phyloP scores from a whole-genome alignment of 2,329 filamentous ascomycete species.

The Lachnellula arida region DNA sequence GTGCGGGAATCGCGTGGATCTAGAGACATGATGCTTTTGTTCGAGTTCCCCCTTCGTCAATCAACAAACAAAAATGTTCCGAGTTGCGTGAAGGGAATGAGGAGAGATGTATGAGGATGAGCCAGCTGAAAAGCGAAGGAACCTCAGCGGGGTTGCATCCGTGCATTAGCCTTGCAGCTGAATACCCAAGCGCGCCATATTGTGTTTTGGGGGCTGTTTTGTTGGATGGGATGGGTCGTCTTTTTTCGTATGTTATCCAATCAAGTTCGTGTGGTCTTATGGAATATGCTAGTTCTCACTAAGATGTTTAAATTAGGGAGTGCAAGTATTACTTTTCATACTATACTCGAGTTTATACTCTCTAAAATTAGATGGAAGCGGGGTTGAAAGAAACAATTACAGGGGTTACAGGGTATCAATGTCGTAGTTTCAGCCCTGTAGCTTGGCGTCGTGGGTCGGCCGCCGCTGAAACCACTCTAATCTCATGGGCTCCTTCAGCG shows the following conservation, averaged over 20 bases:
- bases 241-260: too few species aligned
- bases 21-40: conserved; percentile 27
- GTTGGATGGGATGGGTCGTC: too few species aligned
- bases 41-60: neutral
- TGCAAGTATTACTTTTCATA: too few species aligned
- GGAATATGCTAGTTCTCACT: too few species aligned
- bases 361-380: neutral
- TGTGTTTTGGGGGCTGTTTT: too few species aligned
- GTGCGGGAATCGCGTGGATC: conserved; percentile 28
- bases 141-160: too few species aligned
- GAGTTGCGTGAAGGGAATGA: neutral
- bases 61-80: neutral
- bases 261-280: too few species aligned
- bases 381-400: conserved; percentile 4
- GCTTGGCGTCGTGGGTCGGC: conserved; percentile 7
- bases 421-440: conserved; percentile 15
- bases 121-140: neutral
- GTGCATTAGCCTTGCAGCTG: too few species aligned
- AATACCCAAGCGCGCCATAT: too few species aligned
- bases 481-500: neutral
- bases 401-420: neutral
- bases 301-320: too few species aligned
- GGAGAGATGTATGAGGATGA: neutral
- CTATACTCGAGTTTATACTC: too few species aligned
- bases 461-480: neutral